Base-by-base conservation (phyloP, 1,284 basidiomycete genomes). In the Ustilago trichophora region DNA sequence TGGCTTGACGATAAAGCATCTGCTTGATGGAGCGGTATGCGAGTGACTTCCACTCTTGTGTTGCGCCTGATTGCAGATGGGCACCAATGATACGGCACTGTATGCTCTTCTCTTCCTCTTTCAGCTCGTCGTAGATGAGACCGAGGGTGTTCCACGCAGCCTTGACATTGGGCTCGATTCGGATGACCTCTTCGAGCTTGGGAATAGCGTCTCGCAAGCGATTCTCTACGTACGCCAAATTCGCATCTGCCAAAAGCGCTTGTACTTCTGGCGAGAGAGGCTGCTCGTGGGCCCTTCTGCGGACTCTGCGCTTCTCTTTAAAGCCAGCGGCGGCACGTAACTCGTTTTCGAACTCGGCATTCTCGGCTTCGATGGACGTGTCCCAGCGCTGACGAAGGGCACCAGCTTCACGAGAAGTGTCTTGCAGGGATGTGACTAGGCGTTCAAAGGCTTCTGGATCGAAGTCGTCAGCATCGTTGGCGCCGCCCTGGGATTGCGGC, bases 41-140 rank as follows among this genome's bases (percentile, higher is more conserved):
- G 2, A 97, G 83, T 7, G 88, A 85, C 48, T 88, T 88, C 95
- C 95, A 98, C 48, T 90, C 88, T n/a, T 91, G 90, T 0, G 88
- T 86, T 68, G 94, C 90, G 24, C 67, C 60, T 40, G 90, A 87
- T 46, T 87, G 86, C 41, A 98, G 84, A 85, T 96, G 93, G 1
- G 93, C 92, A 1, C 89, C 92, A 85, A 96, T 91, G 57, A 97
- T 91, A 32, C 90, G 85, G 57, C 93, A 85, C 79, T 93, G 91
- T 12, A 96, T 84, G 0, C 89, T 89, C 66, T 89, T 90, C 48
- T 89, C 86, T 3, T 83, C 78, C 54, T 94, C 87, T 2, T 85
- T 85, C 72, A 87, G 83, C 69, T 91, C 90, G 24, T 87, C 86
- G 73, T 91, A 89, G 70, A 90, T 90, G 63, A 89, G 87, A 1